These are phyloP conservation scores for Rubia peregrina DNA, from an alignment of 305 asterid genomes.

Conservation along the genomic window DNA sequence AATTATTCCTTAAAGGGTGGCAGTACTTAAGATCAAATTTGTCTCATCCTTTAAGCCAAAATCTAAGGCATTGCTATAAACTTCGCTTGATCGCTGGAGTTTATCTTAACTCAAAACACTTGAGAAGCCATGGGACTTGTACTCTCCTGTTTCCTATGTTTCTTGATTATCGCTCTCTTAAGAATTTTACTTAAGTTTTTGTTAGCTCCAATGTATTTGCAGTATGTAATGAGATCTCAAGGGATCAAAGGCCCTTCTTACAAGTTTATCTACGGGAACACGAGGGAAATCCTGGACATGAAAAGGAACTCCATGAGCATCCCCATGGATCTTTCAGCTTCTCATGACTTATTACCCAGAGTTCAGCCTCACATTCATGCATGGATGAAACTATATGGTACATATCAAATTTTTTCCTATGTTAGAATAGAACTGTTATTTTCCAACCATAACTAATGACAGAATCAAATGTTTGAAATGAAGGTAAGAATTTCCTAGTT, in stretches of 20 bases:
- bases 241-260: conserved; percentile 52
- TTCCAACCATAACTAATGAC: not conserved
- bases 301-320: conserved; percentile 21
- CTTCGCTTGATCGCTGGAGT: not conserved
- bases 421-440: not conserved
- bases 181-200: conserved; percentile 30
- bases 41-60: not conserved
- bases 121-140: conserved; percentile 1
- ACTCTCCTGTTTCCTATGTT: conserved; percentile 1
- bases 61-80: not conserved
- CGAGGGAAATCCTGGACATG: conserved; percentile 33
- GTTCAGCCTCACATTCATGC: conserved; percentile 44
- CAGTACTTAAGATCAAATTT: not conserved
- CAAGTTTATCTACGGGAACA: conserved; percentile 40
- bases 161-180: conserved; percentile 14
- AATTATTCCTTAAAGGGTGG: not conserved
- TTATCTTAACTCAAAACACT: not conserved
- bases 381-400: conserved; percentile 52
- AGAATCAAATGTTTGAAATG: not conserved
- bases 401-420: not conserved
- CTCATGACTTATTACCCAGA: conserved; percentile 43
- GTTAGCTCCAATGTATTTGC: conserved; percentile 40
- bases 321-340: conserved; percentile 32
- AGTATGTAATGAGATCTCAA: conserved; percentile 30
- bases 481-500: conserved; percentile 39